These are phyloP conservation scores for Xylariaceae sp. DNA, from an alignment of 2,329 filamentous ascomycete genomes.

Conservation along the genomic window DNA sequence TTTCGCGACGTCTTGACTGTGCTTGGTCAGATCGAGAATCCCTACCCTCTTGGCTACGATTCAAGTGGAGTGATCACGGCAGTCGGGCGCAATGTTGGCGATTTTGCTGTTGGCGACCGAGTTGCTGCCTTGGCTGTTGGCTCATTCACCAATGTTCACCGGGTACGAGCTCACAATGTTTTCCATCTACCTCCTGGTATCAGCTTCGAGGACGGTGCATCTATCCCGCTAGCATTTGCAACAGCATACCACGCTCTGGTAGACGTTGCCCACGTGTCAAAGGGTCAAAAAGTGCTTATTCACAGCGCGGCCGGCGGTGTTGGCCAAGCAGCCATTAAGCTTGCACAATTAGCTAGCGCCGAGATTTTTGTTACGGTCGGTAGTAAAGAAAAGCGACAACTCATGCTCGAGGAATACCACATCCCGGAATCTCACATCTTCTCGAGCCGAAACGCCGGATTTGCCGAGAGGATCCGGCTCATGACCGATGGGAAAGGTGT, in stretches of 20 bases:
- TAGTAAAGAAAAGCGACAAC: slow-evolving; percentile 20
- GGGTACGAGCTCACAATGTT: slow-evolving; percentile 4
- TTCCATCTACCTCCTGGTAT: slow-evolving; percentile 1
- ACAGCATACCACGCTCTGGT: slow-evolving; percentile 25
- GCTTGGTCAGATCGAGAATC: slow-evolving; percentile 7
- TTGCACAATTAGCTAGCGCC: slow-evolving; percentile 11
- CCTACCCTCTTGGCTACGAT: slow-evolving; percentile 3
- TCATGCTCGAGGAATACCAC: slow-evolving; percentile 20
- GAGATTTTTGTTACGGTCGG: slow-evolving; percentile 26
- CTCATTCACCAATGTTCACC: slow-evolving; percentile 4
- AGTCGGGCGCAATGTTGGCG: slow-evolving; percentile 3
- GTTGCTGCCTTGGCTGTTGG: slow-evolving; percentile 4
- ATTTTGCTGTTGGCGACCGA: slow-evolving; percentile 3
- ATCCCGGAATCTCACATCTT: slow-evolving; percentile 26
- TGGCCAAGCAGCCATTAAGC: slow-evolving; percentile 13
- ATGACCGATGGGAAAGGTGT: slow-evolving; percentile 20
- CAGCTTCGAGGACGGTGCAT: slow-evolving; percentile 18
- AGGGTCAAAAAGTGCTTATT: slow-evolving; percentile 18
- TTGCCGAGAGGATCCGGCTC: slow-evolving; percentile 17
- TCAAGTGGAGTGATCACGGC: slow-evolving; percentile 6
- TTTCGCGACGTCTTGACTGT: slow-evolving; percentile 9
- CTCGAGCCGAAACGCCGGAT: slow-evolving; percentile 15
- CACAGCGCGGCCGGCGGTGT: slow-evolving; percentile 16
- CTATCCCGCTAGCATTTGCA: slow-evolving; percentile 20
- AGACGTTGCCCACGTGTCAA: slow-evolving; percentile 18